Base-by-base conservation (phyloP, 371 early-diverging fungal species). In the Syncephalastrum monosporum region DNA sequence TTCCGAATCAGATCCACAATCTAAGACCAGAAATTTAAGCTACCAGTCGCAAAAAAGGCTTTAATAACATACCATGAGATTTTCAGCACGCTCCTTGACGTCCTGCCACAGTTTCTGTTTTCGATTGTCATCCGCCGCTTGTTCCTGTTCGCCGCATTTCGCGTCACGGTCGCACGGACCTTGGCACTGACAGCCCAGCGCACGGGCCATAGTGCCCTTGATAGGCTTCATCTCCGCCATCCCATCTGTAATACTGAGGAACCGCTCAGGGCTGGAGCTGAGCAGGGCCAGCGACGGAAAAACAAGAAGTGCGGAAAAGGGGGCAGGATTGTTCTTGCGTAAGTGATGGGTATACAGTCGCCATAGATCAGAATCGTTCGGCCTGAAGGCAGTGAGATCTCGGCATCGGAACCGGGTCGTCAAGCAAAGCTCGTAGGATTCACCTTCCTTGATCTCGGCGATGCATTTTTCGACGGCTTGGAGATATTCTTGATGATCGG, bases 1-100 rank as follows among this genome's bases (percentile, higher is more conserved):
- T 98, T 95, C 27, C 98, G 90, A 50, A 97, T 92, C 68, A 97
- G 72, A 68, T 98, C 98, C 0, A 98, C 98, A 66, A 97, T 97
- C 93, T 92, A 65, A 25, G 46, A 46, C 47, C 21, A 24, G 5
- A 45, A 41, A 13, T 17, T 24, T 43, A 10, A 8, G 8, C 16
- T 16, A n/a, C 23, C 19, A 4, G 16, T 14, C 13, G 14, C 2
- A 46, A 38, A 5, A 7, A 47, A n/a, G 19, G 33, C n/a, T 44
- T 10, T n/a, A 7, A 19, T 21, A 17, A n/a, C 61, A 51, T 72
- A 91, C 91, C 98, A 98, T 98, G 41, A 98, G 72, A 66, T 97
- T 97, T 65, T 98, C 98, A 0, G 96, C 92, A 6, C 92, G 81
- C 67, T 96, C 95, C 67, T 98, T 98, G 51, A 91, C 86, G 71